Percentiles rank a stretch among this genome's conserved stretches.
Conservation (phyloP, 768 basidiomycete genomes). For the Russula lepida region DNA sequence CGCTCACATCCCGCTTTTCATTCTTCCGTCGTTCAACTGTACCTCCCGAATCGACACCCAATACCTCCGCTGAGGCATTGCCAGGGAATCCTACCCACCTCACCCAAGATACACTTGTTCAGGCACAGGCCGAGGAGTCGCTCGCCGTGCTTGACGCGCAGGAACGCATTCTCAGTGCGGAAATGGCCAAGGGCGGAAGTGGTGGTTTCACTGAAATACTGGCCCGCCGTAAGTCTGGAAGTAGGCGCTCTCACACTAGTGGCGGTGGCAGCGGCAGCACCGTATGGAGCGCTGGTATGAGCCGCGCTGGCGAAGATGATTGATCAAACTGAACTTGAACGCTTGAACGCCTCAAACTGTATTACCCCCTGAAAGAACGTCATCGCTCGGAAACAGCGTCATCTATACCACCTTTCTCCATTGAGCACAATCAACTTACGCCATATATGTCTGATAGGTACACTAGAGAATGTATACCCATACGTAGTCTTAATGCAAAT, state of each 20-base stretch:
- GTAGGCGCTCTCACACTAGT: slow-evolving; percentile 48
- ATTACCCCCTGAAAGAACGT: background rate
- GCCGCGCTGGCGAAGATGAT: slow-evolving; percentile 41
- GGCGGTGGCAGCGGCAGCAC: slow-evolving; percentile 71
- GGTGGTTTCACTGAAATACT: slow-evolving; percentile 77
- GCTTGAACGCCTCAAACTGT: background rate
- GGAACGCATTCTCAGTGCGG: slow-evolving; percentile 61
- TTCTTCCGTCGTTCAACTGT: slow-evolving; percentile 55
- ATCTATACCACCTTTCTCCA: slow-evolving; percentile 18
- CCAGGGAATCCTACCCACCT: slow-evolving; percentile 34
- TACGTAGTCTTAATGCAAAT: slow-evolving; percentile 14
- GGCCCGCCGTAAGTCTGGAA: slow-evolving; percentile 40
- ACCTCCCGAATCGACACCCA: slow-evolving; percentile 41
- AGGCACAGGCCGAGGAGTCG: slow-evolving; percentile 67
- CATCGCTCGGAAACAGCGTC: background rate
- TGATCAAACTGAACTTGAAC: slow-evolving; percentile 11
- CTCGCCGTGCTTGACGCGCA: slow-evolving; percentile 74
- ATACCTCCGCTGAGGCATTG: slow-evolving; percentile 36
- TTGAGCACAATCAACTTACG: slow-evolving; percentile 4
- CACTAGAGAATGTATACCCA: slow-evolving; percentile 15
- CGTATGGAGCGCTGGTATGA: slow-evolving; percentile 83
- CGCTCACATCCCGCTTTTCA: slow-evolving; percentile 48
- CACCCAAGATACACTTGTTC: slow-evolving; percentile 69
- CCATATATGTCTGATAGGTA: slow-evolving; percentile 12
- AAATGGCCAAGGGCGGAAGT: slow-evolving; percentile 63